These are phyloP conservation scores for Rhodotorula graminis DNA, from an alignment of 768 basidiomycete species.

Conservation along the genomic window DNA sequence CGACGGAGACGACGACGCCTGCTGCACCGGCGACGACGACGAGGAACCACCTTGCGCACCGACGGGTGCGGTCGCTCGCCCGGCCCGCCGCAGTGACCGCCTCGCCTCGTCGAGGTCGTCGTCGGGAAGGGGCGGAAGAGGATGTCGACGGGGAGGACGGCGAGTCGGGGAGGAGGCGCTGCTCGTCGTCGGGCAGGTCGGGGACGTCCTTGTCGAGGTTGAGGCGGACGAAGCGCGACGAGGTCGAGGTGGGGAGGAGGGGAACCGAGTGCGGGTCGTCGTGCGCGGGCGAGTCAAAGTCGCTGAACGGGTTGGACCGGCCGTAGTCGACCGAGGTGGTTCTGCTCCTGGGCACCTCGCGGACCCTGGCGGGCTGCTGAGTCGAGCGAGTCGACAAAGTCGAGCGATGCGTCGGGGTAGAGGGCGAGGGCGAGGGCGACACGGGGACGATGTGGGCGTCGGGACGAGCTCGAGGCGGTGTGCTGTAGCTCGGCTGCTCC, in stretches of 20 bases:
- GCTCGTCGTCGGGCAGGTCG: neutral
- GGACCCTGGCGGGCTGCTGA: neutral
- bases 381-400: neutral
- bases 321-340: neutral
- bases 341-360: neutral
- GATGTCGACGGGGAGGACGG: accelerated
- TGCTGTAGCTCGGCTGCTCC: neutral
- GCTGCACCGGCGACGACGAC: neutral
- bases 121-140: neutral
- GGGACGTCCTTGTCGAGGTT: conserved; percentile 2
- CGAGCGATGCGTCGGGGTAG: neutral
- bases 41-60: neutral
- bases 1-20: neutral
- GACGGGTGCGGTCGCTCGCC: neutral
- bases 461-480: neutral
- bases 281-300: neutral
- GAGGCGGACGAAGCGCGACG: neutral
- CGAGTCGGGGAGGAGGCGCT: neutral
- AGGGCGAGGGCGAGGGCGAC: neutral
- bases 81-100: neutral
- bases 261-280: neutral
- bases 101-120: neutral
- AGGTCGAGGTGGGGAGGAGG: neutral
- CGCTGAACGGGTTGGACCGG: neutral
- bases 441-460: neutral